These are phyloP conservation scores for Brasenia schreberi DNA, from an alignment of 164 flowering plant species.

Conservation along the genomic window DNA sequence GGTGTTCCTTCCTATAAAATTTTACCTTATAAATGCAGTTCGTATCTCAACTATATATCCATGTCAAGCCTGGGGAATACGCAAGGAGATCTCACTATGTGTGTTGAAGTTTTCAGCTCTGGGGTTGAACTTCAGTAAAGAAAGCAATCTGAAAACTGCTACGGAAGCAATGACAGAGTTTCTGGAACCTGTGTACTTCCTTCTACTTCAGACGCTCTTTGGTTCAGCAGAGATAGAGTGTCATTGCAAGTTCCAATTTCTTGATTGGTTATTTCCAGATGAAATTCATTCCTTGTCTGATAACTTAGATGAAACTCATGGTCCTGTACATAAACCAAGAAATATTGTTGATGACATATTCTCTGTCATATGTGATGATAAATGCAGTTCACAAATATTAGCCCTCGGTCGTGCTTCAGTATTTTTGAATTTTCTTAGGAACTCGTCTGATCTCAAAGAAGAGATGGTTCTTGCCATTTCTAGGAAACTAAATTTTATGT, in stretches of 20 bases:
- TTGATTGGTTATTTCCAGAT: constrained; percentile 55
- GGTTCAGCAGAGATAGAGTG: constrained; percentile 41
- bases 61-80: constrained; percentile 35
- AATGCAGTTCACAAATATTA: constrained; percentile 19
- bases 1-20: constrained; percentile 67
- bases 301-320: constrained; percentile 5
- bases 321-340: background rate
- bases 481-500: constrained; percentile 52
- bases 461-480: constrained; percentile 32
- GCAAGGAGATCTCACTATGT: constrained; percentile 40
- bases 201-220: constrained; percentile 49
- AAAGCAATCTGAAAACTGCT: constrained; percentile 33
- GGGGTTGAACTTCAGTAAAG: constrained; percentile 38
- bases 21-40: constrained; percentile 71
- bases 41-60: constrained; percentile 58
- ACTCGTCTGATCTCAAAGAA: constrained; percentile 45
- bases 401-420: constrained; percentile 43
- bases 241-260: constrained; percentile 37
- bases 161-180: constrained; percentile 51
- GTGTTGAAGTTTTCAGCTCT: constrained; percentile 46
- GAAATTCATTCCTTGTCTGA: constrained; percentile 9
- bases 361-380: constrained; percentile 21
- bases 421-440: constrained; percentile 45
- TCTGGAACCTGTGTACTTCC: constrained; percentile 55
- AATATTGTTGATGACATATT: constrained; percentile 28